Percentiles rank a stretch among this genome's conserved stretches.
These are phyloP conservation scores for Dryas drummondii DNA, from an alignment of 306 rosid species.

Conservation along the genomic window DNA sequence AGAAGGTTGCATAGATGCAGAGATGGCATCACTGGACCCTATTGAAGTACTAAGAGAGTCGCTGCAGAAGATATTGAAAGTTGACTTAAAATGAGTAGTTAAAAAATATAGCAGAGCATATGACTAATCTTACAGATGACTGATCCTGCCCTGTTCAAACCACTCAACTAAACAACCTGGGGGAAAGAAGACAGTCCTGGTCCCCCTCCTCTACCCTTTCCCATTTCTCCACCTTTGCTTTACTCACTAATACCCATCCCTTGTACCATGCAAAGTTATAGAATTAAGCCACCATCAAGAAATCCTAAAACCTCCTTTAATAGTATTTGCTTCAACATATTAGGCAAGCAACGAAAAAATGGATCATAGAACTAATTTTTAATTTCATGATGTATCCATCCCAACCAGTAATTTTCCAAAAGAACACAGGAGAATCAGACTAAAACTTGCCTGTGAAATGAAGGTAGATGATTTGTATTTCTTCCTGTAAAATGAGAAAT, in stretches of 20 bases:
- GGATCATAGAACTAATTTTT: conserved; percentile 13
- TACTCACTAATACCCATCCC: not conserved
- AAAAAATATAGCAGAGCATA: not conserved
- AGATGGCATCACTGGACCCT: conserved; percentile 34
- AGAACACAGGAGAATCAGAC: conserved; percentile 3
- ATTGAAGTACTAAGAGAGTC: conserved; percentile 37
- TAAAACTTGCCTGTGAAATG: conserved; percentile 38
- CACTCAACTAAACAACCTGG: conserved; percentile 1
- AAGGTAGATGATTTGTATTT: conserved; percentile 23
- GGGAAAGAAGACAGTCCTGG: not conserved
- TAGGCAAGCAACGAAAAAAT: conserved; percentile 4
- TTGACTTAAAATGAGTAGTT: conserved; percentile 16
- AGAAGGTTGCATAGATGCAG: conserved; percentile 36
- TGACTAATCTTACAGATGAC: not conserved
- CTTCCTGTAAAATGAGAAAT: conserved; percentile 27
- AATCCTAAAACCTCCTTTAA: not conserved
- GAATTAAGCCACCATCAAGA: not conserved
- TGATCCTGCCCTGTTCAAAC: not conserved
- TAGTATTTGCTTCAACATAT: conserved; percentile 8
- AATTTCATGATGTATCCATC: not conserved
- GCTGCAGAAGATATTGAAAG: conserved; percentile 48
- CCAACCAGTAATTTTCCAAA: not conserved
- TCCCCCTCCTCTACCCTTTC: too few species aligned
- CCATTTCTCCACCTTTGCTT: not conserved
- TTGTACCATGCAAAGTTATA: not conserved